A percentile compares a stretch with the other conserved stretches of the same genome.
These are phyloP conservation scores for Fusarium solani-melongenae DNA, from an alignment of 2,329 filamentous ascomycete genomes.

Conservation along the genomic window DNA sequence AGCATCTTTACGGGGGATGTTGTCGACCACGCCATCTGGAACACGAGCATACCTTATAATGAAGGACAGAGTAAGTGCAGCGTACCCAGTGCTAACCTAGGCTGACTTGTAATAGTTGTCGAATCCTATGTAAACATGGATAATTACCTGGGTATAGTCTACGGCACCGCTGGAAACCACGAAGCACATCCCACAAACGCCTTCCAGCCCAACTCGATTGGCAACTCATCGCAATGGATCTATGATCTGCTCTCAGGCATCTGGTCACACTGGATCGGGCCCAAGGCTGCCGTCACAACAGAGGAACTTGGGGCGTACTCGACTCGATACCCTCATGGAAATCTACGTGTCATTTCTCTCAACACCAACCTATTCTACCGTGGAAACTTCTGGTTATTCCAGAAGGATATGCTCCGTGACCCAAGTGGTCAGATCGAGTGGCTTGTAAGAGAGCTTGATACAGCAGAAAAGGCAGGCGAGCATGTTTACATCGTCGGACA, in stretches of 20 bases:
- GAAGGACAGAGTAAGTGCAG: constrained; percentile 42
- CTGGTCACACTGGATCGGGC: constrained; percentile 62
- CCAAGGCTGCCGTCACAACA: constrained; percentile 44
- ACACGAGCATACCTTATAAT: constrained; percentile 52
- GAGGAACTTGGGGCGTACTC: constrained; percentile 62
- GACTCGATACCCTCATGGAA: constrained; percentile 54
- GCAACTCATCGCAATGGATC: constrained; percentile 60
- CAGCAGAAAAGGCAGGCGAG: constrained; percentile 62
- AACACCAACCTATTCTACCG: constrained; percentile 71
- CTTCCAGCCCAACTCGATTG: constrained; percentile 56
- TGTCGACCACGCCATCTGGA: constrained; percentile 64
- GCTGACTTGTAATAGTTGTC: constrained; percentile 47
- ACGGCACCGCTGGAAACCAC: constrained; percentile 67
- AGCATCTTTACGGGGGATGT: constrained; percentile 71
- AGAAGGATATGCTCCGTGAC: constrained; percentile 60
- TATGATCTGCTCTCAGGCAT: constrained; percentile 60
- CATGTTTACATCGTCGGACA: constrained; percentile 69
- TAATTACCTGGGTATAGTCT: constrained; percentile 56
- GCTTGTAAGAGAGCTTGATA: constrained; percentile 64
- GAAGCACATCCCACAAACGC: constrained; percentile 65
- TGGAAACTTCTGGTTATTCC: constrained; percentile 67
- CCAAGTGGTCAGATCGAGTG: constrained; percentile 64
- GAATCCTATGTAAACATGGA: constrained; percentile 61
- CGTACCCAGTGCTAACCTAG: too few relatives aligned
- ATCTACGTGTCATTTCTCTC: constrained; percentile 67